phyloP scores from a whole-genome alignment of 2,329 filamentous ascomycete species.

The Bipolaris gigantea region DNA sequence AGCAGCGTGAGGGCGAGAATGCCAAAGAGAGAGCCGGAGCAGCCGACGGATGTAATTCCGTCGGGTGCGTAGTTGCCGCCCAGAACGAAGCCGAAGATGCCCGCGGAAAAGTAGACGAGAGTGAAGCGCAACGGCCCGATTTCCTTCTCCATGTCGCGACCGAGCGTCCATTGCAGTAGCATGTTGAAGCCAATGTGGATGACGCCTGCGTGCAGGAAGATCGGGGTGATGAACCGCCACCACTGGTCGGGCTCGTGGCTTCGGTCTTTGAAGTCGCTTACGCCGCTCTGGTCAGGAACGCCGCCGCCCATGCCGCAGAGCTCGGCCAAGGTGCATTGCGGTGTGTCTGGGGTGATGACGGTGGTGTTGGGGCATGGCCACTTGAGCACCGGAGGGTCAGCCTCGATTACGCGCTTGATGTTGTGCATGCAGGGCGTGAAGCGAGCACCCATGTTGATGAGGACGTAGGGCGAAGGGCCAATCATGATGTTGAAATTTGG shows the following conservation, averaged over 20 bases:
- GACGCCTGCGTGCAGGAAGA: conserved; percentile 91
- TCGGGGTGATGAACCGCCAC: conserved; percentile 94
- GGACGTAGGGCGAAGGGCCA: conserved; percentile 82
- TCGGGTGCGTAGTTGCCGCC: conserved; percentile 90
- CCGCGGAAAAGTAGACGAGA: conserved; percentile 84
- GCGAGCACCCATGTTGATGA: conserved; percentile 96
- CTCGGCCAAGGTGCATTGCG: conserved; percentile 70
- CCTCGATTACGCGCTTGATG: conserved; percentile 64
- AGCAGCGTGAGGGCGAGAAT: conserved; percentile 85
- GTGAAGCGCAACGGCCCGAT: conserved; percentile 89
- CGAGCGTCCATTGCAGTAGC: conserved; percentile 85
- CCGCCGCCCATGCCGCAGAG: conserved; percentile 81
- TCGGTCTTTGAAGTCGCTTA: conserved; percentile 55
- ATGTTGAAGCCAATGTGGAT: conserved; percentile 97
- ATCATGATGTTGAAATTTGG: conserved; percentile 97
- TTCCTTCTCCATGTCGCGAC: conserved; percentile 85
- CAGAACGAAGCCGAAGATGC: conserved; percentile 94
- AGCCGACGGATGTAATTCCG: conserved; percentile 78
- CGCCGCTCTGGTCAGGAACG: conserved; percentile 65
- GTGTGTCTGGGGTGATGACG: conserved; percentile 60
- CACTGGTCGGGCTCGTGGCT: conserved; percentile 82
- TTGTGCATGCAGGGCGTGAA: conserved; percentile 96
- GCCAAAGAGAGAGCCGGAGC: conserved; percentile 88
- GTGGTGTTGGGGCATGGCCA: conserved; percentile 80
- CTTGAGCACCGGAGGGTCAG: conserved; percentile 44